Base-by-base conservation (phyloP, 2,329 filamentous ascomycete genomes). In the Beauveria rudraprayagi region DNA sequence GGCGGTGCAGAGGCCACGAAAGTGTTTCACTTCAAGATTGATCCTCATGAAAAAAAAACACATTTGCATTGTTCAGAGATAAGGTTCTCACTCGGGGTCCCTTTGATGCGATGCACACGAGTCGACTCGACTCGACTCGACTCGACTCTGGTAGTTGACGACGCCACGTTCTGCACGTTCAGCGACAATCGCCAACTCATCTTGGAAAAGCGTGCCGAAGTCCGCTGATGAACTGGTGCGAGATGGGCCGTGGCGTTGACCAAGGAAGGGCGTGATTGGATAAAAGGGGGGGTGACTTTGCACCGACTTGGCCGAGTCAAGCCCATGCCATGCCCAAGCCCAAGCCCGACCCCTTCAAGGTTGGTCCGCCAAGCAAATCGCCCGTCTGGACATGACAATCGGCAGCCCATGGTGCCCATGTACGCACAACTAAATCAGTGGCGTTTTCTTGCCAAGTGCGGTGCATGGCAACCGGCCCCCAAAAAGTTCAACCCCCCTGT, bases 21-120 rank as follows among this genome's bases (percentile, higher is more conserved):
- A 53, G 28, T 60, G 57, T 60, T 53, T 60, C 57, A 60, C 57
- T 43, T 43, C 16, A 19, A 60, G 40, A 60, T 53, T 60, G 57
- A 46, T 52, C 28, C 34, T 60, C 48, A 53, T 60, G 10, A 5
- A 11, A 37, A 14, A 34, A 46, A 60, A 53, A 46, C 19, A 54
- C n/a, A 28, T 40, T 50, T 9, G 43, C 19, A 44, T 34, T 24
- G 40, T 40, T 1, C 14, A 11, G 1, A 60, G 24, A 53, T 47
- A 53, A 41, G 48, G 26, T 44, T 53, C 9, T 44, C 19, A 43
- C 17, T 11, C 30, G 17, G 3, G 34, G 5, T 17, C n/a, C 53
- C 10, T 40, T 17, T 17, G 51, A 40, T 41, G 19, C 19, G 19
- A 22, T 26, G n/a, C n/a, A 19, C 16, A 14, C 11, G 34, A 34